Base-by-base conservation (phyloP, 768 basidiomycete genomes). In the Agrocybe praecox region DNA sequence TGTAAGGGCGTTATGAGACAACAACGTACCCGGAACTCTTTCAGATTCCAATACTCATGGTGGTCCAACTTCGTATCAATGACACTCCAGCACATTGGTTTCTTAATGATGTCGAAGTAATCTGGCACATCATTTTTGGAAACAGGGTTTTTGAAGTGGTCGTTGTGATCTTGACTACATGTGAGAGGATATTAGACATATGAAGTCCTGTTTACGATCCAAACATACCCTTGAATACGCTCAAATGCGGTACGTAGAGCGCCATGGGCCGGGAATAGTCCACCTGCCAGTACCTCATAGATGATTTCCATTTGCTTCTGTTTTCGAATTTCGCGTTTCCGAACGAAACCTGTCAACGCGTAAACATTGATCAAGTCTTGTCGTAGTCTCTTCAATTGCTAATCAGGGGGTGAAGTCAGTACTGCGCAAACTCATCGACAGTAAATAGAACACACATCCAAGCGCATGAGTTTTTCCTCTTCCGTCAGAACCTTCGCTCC, bases 1-100 rank as follows among this genome's bases (percentile, higher is more conserved):
- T 47, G 2, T 18, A 14, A 19, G 22, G 24, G 18, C 18, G 45
- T 18, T 32, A 14, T n/a, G 42, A 44, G 46, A 34, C 58, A 43
- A 18, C 50, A 52, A 42, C 73, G 15, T 60, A 86, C 92, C 71
- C 86, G 84, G 75, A 98, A 96, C 4, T 81, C 70, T 29, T 86
- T 77, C 0, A 90, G 70, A 65, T 92, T 86, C 78, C 87, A 86
- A 70, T 98, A 98, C 65, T 89, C 84, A 57, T 92, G 88, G 33
- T 79, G 78, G 50, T 96, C 90, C 26, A 99, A 76, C 69, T 92
- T 96, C 24, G 74, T 72, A 46, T 92, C 88, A 65, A 99, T 96
- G 24, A 78, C 80, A 12, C 78, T 79, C 87, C 96, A 95, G 58
- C 88, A 89, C 93, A 97, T 97, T 0, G 97, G 97, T 3, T 80